Base-by-base conservation (phyloP, 306 rosid genomes). In the Potentilla sterilis region DNA sequence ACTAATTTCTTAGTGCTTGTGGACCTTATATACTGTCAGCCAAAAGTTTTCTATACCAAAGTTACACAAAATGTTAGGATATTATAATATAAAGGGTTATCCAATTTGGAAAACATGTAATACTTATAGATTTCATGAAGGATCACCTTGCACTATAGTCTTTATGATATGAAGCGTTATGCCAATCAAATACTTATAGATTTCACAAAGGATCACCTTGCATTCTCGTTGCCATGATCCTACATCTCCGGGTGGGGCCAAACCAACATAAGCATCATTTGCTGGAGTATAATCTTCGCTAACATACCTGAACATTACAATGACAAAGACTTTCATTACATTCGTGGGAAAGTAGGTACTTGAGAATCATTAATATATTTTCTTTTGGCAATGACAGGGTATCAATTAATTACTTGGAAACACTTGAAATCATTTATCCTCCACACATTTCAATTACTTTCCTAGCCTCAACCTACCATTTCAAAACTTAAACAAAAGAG, bases 171-270 rank as follows among this genome's bases (percentile, higher is more conserved):
- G 28, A 28, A 28, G 28, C 0, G 44, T 9, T 73, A 34, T 59
- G 69, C 18, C 43, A 34, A 67, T 6, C 34, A 14, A 40, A 37
- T n/a, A 35, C 3, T 38, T 10, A 57, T 6, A 46, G 13, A 16
- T 19, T 62, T 51, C 35, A 46, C 16, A 19, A 65, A 77, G 74
- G 46, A 16, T 85, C 58, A 95, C 99, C 96, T 95, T 95, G 92
- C 97, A 88, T 86, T 92, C 99, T 81, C 86, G 83, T 61, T 87
- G 88, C 91, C 91, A 87, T 22, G 91, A 85, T 66, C 87, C 87
- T 40, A 59, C 87, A 70, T 85, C 87, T 65, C 89, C 91, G 19
- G 87, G 89, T 18, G 86, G 84, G 22, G 87, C 85, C 78, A 87
- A 79, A 69, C 91, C 91, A 6, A 85, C 86, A 51, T 69, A 87